Conservation (phyloP, 108 stramenopile species). For the Parietichytrium sp. region DNA sequence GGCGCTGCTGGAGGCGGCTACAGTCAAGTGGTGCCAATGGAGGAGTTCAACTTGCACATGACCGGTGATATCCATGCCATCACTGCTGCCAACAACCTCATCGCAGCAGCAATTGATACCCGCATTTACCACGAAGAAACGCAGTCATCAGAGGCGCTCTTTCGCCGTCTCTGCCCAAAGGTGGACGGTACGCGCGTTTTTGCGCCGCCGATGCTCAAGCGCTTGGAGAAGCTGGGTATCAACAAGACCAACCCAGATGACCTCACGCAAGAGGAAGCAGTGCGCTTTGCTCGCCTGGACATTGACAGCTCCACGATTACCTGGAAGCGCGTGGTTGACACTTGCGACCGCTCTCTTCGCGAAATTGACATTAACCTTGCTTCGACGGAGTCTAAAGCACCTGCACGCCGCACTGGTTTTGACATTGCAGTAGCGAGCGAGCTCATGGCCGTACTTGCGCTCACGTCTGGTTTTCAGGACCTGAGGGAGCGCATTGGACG, state of each 20-base stretch:
- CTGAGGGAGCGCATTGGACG: constrained; percentile 83
- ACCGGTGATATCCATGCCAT: constrained; percentile 92
- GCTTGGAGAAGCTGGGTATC: constrained; percentile 85
- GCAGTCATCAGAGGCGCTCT: constrained; percentile 85
- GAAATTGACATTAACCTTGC: constrained; percentile 76
- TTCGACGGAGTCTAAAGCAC: constrained; percentile 72
- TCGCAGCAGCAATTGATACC: constrained; percentile 95
- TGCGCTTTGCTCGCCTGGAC: constrained; percentile 83
- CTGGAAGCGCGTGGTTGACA: constrained; percentile 94
- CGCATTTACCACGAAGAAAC: constrained; percentile 91
- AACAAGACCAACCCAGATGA: constrained; percentile 70
- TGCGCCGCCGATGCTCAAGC: constrained; percentile 68
- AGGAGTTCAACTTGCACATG: constrained; percentile 97
- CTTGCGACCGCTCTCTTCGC: constrained; percentile 93
- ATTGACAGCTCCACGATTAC: constrained; percentile 89
- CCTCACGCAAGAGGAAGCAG: constrained; percentile 76
- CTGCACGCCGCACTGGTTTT: constrained; percentile 81
- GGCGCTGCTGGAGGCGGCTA: constrained; percentile 90
- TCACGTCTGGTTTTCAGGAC: constrained; percentile 81
- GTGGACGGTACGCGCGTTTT: constrained; percentile 55
- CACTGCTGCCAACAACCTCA: constrained; percentile 85
- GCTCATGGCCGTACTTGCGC: constrained; percentile 94
- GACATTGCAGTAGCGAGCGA: constrained; percentile 96
- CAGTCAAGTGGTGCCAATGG: constrained; percentile 77
- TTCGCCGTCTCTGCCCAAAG: constrained; percentile 71